These are phyloP conservation scores for Saccharomyces hybrid DNA, from an alignment of 1,139 yeast species.

Conservation along the genomic window DNA sequence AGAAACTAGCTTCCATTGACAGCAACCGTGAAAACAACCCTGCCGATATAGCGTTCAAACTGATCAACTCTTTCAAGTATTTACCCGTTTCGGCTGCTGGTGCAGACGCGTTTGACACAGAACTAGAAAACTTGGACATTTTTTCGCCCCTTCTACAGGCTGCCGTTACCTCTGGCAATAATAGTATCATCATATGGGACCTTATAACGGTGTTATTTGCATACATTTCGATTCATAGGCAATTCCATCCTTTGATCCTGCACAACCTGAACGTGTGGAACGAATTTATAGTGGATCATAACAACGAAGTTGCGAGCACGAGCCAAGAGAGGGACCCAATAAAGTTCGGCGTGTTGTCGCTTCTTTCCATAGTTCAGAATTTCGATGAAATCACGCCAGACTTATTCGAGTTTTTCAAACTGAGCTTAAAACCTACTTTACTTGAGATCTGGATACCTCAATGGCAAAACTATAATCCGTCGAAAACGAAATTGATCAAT, in stretches of 20 bases:
- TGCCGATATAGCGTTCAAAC: not conserved
- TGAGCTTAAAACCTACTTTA: conserved; percentile 11
- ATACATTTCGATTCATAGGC: conserved; percentile 16
- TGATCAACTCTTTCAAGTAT: not conserved
- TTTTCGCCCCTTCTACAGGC: conserved; percentile 17
- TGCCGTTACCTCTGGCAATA: conserved; percentile 3
- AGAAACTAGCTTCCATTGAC: conserved; percentile 2
- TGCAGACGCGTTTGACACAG: not conserved
- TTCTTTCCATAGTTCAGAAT: not conserved
- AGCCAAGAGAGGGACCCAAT: not conserved
- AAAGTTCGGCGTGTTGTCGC: not conserved
- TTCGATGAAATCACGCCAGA: conserved; percentile 10
- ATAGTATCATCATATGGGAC: conserved; percentile 7
- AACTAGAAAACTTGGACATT: conserved; percentile 10
- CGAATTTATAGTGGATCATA: not conserved
- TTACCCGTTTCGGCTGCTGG: not conserved
- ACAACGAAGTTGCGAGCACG: not conserved
- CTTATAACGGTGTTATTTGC: conserved; percentile 17
- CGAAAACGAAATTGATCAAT: not conserved
- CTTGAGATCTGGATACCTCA: conserved; percentile 18
- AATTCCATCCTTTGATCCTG: conserved; percentile 12
- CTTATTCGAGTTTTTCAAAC: conserved; percentile 8
- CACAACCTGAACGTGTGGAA: conserved; percentile 10
- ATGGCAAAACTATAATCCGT: conserved; percentile 12
- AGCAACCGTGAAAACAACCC: not conserved